Evolutionary conservation across 768 basidiomycete genomes (phyloP).

Genomic region (Naganishia randhawae): DNA sequence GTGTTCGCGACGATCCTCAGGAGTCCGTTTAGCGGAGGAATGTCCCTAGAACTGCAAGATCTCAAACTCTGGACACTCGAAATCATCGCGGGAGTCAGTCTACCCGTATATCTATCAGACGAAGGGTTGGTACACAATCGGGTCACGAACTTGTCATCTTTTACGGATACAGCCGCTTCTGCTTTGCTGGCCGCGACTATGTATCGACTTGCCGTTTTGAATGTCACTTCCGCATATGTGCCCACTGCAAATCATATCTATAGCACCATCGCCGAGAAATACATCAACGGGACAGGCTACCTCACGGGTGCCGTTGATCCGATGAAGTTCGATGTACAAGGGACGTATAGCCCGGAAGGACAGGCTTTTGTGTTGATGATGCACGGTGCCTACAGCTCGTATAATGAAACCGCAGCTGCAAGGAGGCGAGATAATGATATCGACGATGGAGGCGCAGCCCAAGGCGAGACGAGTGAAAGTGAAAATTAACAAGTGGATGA

Average conservation of each 20-base stretch:
- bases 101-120: constrained; percentile 33
- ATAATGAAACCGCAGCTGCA: too few species aligned
- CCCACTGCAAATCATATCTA: constrained; percentile 46
- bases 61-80: constrained; percentile 52
- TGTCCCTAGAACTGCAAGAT: constrained; percentile 46
- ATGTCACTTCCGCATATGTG: constrained; percentile 48
- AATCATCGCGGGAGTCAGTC: constrained; percentile 45
- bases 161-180: constrained; percentile 52
- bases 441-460: too few species aligned
- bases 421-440: too few species aligned
- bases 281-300: constrained; percentile 50
- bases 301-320: constrained; percentile 53
- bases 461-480: too few species aligned
- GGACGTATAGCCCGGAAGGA: constrained; percentile 46
- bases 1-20: constrained; percentile 52
- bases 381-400: constrained; percentile 45
- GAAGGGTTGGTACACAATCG: constrained; percentile 52
- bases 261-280: constrained; percentile 42
- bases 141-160: constrained; percentile 44
- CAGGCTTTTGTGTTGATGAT: constrained; percentile 48
- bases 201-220: constrained; percentile 46
- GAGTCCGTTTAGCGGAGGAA: constrained; percentile 39
- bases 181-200: constrained; percentile 44
- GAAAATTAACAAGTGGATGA: too few species aligned
- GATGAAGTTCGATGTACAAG: constrained; percentile 45